Conservation (phyloP, 129 eudicot species). For the Helianthus tuberosus region DNA sequence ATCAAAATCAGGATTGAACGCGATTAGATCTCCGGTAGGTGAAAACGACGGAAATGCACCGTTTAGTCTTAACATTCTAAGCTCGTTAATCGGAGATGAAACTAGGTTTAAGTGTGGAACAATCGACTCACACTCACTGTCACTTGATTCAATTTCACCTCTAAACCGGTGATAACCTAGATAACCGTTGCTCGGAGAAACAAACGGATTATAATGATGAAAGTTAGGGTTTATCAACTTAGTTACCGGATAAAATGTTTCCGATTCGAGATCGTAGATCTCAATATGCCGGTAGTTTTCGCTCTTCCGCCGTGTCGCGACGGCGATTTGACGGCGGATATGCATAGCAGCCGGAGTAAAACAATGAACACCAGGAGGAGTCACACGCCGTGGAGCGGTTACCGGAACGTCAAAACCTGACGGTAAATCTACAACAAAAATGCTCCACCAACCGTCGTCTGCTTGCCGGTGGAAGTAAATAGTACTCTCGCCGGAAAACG, state of each 20-base stretch:
- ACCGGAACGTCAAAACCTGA: constrained; percentile 16
- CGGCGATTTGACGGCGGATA: constrained; percentile 40
- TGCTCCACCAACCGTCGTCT: constrained; percentile 95
- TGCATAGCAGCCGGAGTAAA: constrained; percentile 74
- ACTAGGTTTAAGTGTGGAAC: constrained; percentile 57
- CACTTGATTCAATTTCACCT: constrained; percentile 41
- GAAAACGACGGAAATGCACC: constrained; percentile 80
- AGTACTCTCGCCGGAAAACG: constrained; percentile 63
- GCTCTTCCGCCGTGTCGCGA: constrained; percentile 67
- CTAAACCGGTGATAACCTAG: constrained; percentile 85
- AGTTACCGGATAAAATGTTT: constrained; percentile 55
- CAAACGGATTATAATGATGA: constrained; percentile 87
- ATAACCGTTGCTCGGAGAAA: constrained; percentile 47
- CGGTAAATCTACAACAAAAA: constrained; percentile 48
- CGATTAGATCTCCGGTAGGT: constrained; percentile 57
- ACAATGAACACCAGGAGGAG: constrained; percentile 82
- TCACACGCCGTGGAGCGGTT: constrained; percentile 54
- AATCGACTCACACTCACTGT: constrained; percentile 27
- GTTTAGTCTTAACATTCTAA: constrained; percentile 61
- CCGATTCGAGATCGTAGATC: constrained; percentile 52
- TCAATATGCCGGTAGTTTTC: constrained; percentile 65
- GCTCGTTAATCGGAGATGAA: constrained; percentile 45
- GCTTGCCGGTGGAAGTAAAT: constrained; percentile 75
- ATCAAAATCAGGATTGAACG: constrained; percentile 57
- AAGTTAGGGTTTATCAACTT: constrained; percentile 47